These are phyloP conservation scores for Tolypocladium amazonense DNA, from an alignment of 2,329 filamentous ascomycete genomes.

Conservation along the genomic window DNA sequence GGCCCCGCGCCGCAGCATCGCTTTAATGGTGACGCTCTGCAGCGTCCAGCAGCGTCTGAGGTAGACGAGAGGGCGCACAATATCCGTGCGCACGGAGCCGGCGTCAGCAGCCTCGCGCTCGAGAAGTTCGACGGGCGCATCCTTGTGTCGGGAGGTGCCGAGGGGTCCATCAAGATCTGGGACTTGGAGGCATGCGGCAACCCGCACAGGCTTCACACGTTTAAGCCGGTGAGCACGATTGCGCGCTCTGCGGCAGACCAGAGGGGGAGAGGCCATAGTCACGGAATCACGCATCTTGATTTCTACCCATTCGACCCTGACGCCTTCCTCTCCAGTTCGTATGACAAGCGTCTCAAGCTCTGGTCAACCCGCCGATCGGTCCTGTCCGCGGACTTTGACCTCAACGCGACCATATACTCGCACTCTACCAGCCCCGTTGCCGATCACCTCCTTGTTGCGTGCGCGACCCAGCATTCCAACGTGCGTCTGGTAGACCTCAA, in stretches of 20 bases:
- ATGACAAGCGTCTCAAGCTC: conserved; percentile 66
- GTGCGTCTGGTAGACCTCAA: conserved; percentile 80
- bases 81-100: conserved; percentile 61
- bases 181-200: conserved; percentile 57
- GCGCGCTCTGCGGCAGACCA: conserved; percentile 26
- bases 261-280: conserved; percentile 39
- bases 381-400: conserved; percentile 55
- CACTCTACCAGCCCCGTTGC: conserved; percentile 69
- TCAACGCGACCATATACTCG: conserved; percentile 60
- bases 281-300: conserved; percentile 64
- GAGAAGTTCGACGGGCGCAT: conserved; percentile 71
- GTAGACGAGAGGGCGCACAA: conserved; percentile 20
- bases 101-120: conserved; percentile 68
- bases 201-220: conserved; percentile 34
- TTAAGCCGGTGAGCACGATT: conserved; percentile 42
- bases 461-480: conserved; percentile 75
- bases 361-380: conserved; percentile 56
- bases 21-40: conserved; percentile 47
- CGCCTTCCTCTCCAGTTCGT: conserved; percentile 67
- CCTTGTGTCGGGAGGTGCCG: conserved; percentile 74
- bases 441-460: conserved; percentile 69
- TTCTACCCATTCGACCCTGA: conserved; percentile 72
- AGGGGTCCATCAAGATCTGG: conserved; percentile 79
- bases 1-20: conserved; percentile 55
- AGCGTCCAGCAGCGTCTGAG: conserved; percentile 6